A percentile compares a stretch with the other conserved stretches of the same genome.
Conservation (phyloP, 2,329 filamentous ascomycete species). For the Aspergillus sp. region DNA sequence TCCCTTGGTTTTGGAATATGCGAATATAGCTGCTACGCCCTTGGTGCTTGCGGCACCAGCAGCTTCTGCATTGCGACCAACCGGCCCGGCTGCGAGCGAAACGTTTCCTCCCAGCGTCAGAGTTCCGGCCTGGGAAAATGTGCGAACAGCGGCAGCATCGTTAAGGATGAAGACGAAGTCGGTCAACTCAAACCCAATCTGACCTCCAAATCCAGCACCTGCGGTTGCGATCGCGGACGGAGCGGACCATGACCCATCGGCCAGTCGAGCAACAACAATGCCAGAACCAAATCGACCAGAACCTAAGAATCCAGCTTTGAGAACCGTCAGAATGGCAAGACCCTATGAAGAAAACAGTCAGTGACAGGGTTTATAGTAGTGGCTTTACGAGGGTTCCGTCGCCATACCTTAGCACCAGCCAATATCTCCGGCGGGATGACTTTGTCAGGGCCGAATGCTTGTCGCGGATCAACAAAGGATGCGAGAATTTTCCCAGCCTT, state of each 20-base stretch:
- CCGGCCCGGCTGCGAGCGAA: slow-evolving; percentile 87
- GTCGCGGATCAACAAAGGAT: slow-evolving; percentile 90
- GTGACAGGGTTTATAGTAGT: not conserved
- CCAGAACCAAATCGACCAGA: slow-evolving; percentile 52
- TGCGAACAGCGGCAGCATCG: slow-evolving; percentile 82
- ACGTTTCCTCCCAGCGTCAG: slow-evolving; percentile 95
- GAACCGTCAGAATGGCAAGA: slow-evolving; percentile 49
- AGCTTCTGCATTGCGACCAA: slow-evolving; percentile 93
- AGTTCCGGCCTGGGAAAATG: slow-evolving; percentile 88
- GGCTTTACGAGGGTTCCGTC: not conserved
- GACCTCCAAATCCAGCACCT: slow-evolving; percentile 51
- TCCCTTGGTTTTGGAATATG: slow-evolving; percentile 97
- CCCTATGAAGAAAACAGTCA: slow-evolving; percentile 35
- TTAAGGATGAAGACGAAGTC: slow-evolving; percentile 97
- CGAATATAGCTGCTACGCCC: slow-evolving; percentile 88
- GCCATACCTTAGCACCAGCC: slow-evolving; percentile 78
- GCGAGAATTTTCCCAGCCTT: slow-evolving; percentile 95
- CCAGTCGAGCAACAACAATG: slow-evolving; percentile 49
- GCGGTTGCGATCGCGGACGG: slow-evolving; percentile 51
- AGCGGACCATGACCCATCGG: slow-evolving; percentile 51
- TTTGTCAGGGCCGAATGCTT: slow-evolving; percentile 94
- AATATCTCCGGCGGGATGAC: slow-evolving; percentile 91
- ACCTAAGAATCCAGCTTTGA: slow-evolving; percentile 52
- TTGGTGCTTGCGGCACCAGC: slow-evolving; percentile 89
- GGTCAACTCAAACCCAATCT: slow-evolving; percentile 53